Percentiles rank a stretch among this genome's conserved stretches.
These are phyloP conservation scores for Pezicula rhizophila DNA, from an alignment of 2,329 filamentous ascomycete species.

Conservation along the genomic window DNA sequence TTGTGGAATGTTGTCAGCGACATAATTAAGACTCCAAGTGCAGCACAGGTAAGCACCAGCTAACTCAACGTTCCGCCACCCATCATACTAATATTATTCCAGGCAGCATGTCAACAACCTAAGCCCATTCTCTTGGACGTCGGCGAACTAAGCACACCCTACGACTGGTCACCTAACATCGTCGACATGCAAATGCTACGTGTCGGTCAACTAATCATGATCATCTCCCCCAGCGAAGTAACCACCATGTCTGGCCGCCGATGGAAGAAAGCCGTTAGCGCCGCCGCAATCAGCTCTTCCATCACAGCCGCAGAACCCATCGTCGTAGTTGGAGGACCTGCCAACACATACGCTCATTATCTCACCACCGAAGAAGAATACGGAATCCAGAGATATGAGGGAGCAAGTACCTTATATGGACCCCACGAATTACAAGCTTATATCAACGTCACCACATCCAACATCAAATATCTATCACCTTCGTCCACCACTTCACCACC, in stretches of 20 bases:
- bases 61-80: slow-evolving; percentile 8
- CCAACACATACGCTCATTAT: slow-evolving; percentile 82
- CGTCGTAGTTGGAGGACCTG: slow-evolving; percentile 79
- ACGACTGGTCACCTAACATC: slow-evolving; percentile 84
- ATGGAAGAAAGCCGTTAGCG: slow-evolving; percentile 61
- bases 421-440: slow-evolving; percentile 76
- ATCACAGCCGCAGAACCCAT: slow-evolving; percentile 45
- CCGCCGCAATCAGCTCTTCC: slow-evolving; percentile 33
- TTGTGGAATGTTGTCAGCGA: slow-evolving; percentile 72
- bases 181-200: slow-evolving; percentile 83
- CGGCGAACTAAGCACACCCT: slow-evolving; percentile 67
- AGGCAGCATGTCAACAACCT: slow-evolving; percentile 68
- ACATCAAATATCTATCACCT: slow-evolving; percentile 59
- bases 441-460: slow-evolving; percentile 71
- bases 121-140: slow-evolving; percentile 88
- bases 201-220: slow-evolving; percentile 76
- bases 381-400: slow-evolving; percentile 81
- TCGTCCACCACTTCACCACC: slow-evolving; percentile 37
- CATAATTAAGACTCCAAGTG: slow-evolving; percentile 61
- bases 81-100: slow-evolving; percentile 27
- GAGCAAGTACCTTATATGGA: slow-evolving; percentile 82
- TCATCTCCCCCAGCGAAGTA: slow-evolving; percentile 79
- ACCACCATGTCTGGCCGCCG: slow-evolving; percentile 87
- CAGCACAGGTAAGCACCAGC: slow-evolving; percentile 30
- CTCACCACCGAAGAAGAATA: slow-evolving; percentile 75